Evolutionary conservation across 2,329 filamentous ascomycete genomes (phyloP), one percentile per base, ranked within the genome.

Genomic region (Neonectria punicea): DNA sequence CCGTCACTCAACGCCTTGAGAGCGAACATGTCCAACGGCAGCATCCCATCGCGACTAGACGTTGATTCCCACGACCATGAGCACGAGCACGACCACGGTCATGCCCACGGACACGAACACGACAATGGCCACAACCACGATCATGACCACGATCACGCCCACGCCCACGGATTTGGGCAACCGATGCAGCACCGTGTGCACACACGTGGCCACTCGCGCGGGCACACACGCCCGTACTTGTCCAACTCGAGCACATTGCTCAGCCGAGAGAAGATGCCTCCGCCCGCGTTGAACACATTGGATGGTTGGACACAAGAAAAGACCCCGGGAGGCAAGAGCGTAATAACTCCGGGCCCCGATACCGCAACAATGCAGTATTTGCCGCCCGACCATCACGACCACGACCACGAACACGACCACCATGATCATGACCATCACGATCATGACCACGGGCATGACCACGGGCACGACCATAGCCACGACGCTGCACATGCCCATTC

Each of bases 291-390:
- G 18, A 78, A 77, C 32, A 74, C 78, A 8, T 70, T 78, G 62
- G 74, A 78, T 2, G 81, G 81, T 44, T 83, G 82, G 81, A 81
- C 77, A 63, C 76, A 79, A 41, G 80, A 80, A 53, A 78, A 70
- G 43, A 83, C 80, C 4, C 74, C 79, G 1, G 80, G 81, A 53
- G 82, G 81, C 6, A 81, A 78, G 67, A 78, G 77, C 13, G 69
- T 84, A 39, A 69, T 84, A 36, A 77, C 78, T 3, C 78, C 77
- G 3, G 74, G 73, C 1, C 74, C 74, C 14, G 73, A 74, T n/a
- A 70, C 70, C 7, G 68, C 71, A 9, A 72, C 67, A 22, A 72
- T 71, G 57, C 74, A 73, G 2, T 78, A 79, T 53, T 66, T 69
- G 5, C 75, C 75, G 20, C 72, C 74, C 58, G 70, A 74, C n/a